Base-by-base conservation (phyloP, 768 basidiomycete species). In the Stropharia rugosoannulata region DNA sequence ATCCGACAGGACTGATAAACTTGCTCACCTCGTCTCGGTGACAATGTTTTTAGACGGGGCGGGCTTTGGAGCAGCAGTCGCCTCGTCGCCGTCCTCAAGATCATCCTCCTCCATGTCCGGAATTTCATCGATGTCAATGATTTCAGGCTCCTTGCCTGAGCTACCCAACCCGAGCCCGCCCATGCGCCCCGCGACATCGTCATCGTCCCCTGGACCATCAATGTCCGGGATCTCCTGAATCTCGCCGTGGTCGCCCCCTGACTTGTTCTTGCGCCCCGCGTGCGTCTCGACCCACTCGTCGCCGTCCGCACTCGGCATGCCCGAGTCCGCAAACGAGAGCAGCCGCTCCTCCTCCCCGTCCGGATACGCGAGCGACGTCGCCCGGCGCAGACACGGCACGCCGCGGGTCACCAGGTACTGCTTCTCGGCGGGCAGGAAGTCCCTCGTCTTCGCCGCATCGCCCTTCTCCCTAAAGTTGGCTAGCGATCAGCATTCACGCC, bases 261-360 rank as follows among this genome's bases (percentile, higher is more conserved):
- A 78, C 59, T 85, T 83, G 47, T 72, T 56, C 62, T 81, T 81
- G 61, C 91, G 83, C 3, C 90, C 90, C 0, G 95, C 89, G 68
- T 99, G 97, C 10, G 97, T 99, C 70, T 98, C 94, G 16, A 99
- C 97, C 97, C 97, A 99, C 62, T 98, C 96, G 57, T 97, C 95
- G 13, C 79, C 87, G 25, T 81, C 83, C 5, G 76, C 80, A 13
- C 78, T 51, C 7, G 78, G 74, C 4, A 74, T 75, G 3, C 80
- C 80, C 12, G 82, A 75, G 64, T 87, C 87, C 0, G 81, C 90
- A 62, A 98, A 94, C 36, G 83, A 85, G 44, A 99, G 81, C 19
- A 98, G 75, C 40, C 93, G 90, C 70, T 99, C 96, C 0, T 90
- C 93, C 65, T 98, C 97, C 72, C 97, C 96, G 68, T 98, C 95